Evolutionary conservation across 1,139 yeast species (phyloP).

Genomic region (Starmera stellimalicola): DNA sequence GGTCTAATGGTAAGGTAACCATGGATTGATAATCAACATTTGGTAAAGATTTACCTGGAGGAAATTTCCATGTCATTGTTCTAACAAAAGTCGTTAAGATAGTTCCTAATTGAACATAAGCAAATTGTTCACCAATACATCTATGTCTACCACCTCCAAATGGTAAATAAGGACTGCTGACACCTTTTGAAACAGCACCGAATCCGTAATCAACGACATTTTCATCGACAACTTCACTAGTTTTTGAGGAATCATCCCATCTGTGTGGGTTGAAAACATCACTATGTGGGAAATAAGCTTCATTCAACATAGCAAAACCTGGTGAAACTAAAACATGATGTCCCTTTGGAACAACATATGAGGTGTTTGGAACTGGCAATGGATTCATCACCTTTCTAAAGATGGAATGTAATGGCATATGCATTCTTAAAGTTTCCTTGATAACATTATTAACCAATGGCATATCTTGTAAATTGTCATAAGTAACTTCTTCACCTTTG

Average conservation of each 20-base stretch:
- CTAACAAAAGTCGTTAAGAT: slow-evolving; percentile 69
- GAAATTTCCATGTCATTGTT: slow-evolving; percentile 68
- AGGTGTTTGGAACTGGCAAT: slow-evolving; percentile 71
- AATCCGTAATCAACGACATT: slow-evolving; percentile 86
- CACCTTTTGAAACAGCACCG: slow-evolving; percentile 94
- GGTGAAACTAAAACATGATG: slow-evolving; percentile 90
- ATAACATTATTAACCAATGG: slow-evolving; percentile 73
- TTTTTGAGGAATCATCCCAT: slow-evolving; percentile 55
- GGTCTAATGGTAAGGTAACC: slow-evolving; percentile 84
- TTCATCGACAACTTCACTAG: slow-evolving; percentile 23
- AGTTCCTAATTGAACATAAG: slow-evolving; percentile 88
- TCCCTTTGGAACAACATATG: slow-evolving; percentile 78
- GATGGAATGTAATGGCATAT: slow-evolving; percentile 91
- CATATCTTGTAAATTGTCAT: slow-evolving; percentile 77
- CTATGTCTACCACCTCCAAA: slow-evolving; percentile 99
- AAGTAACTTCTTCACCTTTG: slow-evolving; percentile 51
- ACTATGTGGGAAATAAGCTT: slow-evolving; percentile 71
- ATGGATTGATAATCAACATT: slow-evolving; percentile 78
- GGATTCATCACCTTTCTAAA: slow-evolving; percentile 84
- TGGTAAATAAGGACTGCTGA: slow-evolving; percentile 89
- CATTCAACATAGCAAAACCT: slow-evolving; percentile 78
- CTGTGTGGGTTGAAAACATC: slow-evolving; percentile 70
- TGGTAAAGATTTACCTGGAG: slow-evolving; percentile 52
- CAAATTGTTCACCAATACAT: slow-evolving; percentile 98
- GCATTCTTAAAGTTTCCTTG: slow-evolving; percentile 90